phyloP scores from a whole-genome alignment of 1,139 yeast species.

The Pichia sp. region DNA sequence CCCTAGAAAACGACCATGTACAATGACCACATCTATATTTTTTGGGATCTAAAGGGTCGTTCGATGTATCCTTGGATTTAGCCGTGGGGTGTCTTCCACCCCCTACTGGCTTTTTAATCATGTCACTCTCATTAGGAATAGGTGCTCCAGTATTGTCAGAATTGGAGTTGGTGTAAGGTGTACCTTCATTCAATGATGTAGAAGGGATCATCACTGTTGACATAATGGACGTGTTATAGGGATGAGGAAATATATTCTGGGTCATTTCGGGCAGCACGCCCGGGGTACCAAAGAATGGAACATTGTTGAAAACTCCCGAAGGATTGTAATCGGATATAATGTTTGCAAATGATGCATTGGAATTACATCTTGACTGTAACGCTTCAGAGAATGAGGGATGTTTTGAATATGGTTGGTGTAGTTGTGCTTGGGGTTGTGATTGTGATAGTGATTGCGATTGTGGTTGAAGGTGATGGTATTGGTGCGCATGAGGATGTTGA shows the following conservation, averaged over 20 bases:
- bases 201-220: not conserved
- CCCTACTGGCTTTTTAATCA: not conserved
- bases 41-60: conserved; percentile 21
- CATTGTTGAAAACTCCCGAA: too few relatives aligned
- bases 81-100: not conserved
- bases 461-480: conserved; percentile 2
- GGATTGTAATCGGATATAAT: conserved; percentile 1
- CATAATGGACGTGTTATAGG: not conserved
- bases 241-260: not conserved
- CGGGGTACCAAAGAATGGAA: too few relatives aligned
- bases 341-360: conserved; percentile 4
- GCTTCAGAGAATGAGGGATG: not conserved
- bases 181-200: not conserved
- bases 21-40: conserved; percentile 55
- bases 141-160: too few relatives aligned
- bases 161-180: not conserved
- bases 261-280: too few relatives aligned
- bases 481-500: not conserved
- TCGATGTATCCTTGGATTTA: conserved; percentile 14
- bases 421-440: not conserved
- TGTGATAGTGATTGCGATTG: conserved; percentile 7
- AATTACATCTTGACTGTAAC: conserved; percentile 12
- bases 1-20: conserved; percentile 61
- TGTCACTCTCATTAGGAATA: too few relatives aligned
- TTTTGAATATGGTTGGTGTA: not conserved